phyloP scores from a whole-genome alignment of 768 basidiomycete genomes.

The Boletus fagicola region DNA sequence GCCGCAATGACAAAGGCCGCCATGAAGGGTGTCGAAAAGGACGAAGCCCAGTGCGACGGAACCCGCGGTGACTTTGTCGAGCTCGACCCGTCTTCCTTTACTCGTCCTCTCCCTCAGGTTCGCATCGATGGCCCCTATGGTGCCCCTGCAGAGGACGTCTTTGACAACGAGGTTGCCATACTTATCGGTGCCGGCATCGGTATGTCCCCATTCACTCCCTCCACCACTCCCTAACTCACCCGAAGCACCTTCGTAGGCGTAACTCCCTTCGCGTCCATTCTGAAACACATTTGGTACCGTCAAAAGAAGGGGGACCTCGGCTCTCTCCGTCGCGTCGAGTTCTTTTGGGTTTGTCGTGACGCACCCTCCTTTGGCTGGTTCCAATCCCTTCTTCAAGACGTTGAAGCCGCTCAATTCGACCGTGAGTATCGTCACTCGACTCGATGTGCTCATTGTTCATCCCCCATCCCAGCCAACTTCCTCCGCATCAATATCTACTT shows the following conservation, averaged over 20 bases:
- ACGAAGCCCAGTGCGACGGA: constrained; percentile 40
- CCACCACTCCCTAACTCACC: background rate
- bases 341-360: constrained; percentile 92
- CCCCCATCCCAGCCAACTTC: constrained; percentile 68
- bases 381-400: constrained; percentile 82
- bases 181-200: constrained; percentile 94
- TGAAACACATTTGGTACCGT: constrained; percentile 95
- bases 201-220: constrained; percentile 30
- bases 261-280: constrained; percentile 91
- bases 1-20: constrained; percentile 76
- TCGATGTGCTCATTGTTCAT: constrained; percentile 9
- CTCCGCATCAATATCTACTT: constrained; percentile 89
- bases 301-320: constrained; percentile 77
- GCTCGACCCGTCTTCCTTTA: constrained; percentile 51
- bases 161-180: constrained; percentile 82
- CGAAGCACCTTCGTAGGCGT: constrained; percentile 50
- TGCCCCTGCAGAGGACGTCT: constrained; percentile 90
- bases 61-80: constrained; percentile 81
- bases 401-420: constrained; percentile 86
- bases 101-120: constrained; percentile 60
- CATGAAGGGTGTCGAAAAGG: constrained; percentile 73
- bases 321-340: constrained; percentile 83
- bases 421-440: constrained; percentile 49
- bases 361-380: constrained; percentile 99
- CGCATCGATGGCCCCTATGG: constrained; percentile 92